phyloP scores from a whole-genome alignment of 306 rosid genomes.

The Rubus idaeus region DNA sequence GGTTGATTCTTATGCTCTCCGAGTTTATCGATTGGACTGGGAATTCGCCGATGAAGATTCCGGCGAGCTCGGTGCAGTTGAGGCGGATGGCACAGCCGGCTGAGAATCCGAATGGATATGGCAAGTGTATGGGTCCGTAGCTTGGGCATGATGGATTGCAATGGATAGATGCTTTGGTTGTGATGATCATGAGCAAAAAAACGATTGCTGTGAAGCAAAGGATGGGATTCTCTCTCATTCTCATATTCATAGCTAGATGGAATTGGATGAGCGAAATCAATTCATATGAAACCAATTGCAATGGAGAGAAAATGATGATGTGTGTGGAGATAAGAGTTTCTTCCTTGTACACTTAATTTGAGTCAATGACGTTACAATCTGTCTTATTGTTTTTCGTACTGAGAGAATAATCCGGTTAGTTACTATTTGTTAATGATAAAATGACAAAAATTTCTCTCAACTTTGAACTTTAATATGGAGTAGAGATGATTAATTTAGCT shows the following conservation, averaged over 20 bases:
- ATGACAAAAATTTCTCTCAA: not conserved
- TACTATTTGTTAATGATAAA: not conserved
- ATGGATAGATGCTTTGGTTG: constrained; percentile 23
- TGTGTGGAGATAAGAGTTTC: not conserved
- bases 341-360: not conserved
- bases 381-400: not conserved
- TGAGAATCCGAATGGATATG: constrained; percentile 81
- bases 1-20: constrained; percentile 43
- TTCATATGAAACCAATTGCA: not conserved
- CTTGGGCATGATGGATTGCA: constrained; percentile 56
- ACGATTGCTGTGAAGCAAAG: not conserved
- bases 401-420: not conserved
- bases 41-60: constrained; percentile 51
- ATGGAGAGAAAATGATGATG: not conserved
- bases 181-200: constrained; percentile 17
- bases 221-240: not conserved
- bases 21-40: constrained; percentile 36
- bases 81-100: constrained; percentile 65
- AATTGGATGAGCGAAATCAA: not conserved
- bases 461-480: constrained; percentile 5
- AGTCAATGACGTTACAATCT: not conserved
- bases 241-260: no score
- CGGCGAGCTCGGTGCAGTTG: constrained; percentile 38
- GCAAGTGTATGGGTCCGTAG: not conserved
- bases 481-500: not conserved